Conservation (phyloP, 306 rosid species). For the Lupinus albus region DNA sequence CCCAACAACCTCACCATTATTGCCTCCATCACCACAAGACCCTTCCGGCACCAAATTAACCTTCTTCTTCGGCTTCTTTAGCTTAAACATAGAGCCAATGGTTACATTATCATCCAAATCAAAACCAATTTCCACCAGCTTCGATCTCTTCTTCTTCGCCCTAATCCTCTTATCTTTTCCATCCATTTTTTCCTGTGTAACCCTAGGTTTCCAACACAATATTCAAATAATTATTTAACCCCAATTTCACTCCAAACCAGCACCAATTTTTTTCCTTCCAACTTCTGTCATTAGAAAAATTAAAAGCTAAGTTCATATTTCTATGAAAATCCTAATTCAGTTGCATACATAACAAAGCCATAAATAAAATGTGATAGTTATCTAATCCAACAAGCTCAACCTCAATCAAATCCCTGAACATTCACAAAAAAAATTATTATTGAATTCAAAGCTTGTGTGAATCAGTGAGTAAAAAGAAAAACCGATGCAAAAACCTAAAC, state of each 20-base stretch:
- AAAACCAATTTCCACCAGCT: slow-evolving; percentile 53
- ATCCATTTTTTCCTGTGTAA: slow-evolving; percentile 55
- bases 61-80: slow-evolving; percentile 69
- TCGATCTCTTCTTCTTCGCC: slow-evolving; percentile 61
- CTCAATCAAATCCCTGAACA: slow-evolving; percentile 32
- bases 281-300: slow-evolving; percentile 46
- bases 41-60: slow-evolving; percentile 45
- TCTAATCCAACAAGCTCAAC: slow-evolving; percentile 33
- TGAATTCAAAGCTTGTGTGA: not conserved
- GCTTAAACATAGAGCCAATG: slow-evolving; percentile 78
- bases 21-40: slow-evolving; percentile 47
- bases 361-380: slow-evolving; percentile 1
- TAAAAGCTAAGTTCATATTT: slow-evolving; percentile 42
- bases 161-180: slow-evolving; percentile 65
- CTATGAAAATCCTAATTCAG: slow-evolving; percentile 30
- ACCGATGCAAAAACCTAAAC: slow-evolving; percentile 41
- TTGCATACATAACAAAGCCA: not conserved
- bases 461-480: slow-evolving; percentile 16
- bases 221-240: slow-evolving; percentile 46
- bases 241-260: slow-evolving; percentile 53
- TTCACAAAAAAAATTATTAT: not conserved
- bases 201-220: slow-evolving; percentile 49
- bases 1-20: slow-evolving; percentile 45
- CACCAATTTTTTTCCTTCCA: slow-evolving; percentile 36
- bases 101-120: slow-evolving; percentile 81